A percentile compares a stretch with the other conserved stretches of the same genome.
Evolutionary conservation across 208 protist species (phyloP).

Genomic region (Naegleria fowleri): DNA sequence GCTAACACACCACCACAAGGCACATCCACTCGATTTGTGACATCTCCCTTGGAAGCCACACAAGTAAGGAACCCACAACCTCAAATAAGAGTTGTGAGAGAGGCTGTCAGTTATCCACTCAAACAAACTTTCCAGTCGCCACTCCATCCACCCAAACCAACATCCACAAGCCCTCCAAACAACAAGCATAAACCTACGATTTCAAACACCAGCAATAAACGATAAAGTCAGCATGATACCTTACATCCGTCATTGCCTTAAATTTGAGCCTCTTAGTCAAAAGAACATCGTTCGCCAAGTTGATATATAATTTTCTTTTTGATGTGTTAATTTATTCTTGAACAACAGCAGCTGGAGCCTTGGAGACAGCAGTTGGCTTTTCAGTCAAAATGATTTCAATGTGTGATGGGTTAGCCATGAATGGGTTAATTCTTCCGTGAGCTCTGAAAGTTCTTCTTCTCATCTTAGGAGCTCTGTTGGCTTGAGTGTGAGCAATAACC

Average conservation of each 20-base stretch:
- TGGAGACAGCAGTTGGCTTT: not conserved
- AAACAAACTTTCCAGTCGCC: not conserved
- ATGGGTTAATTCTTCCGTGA: constrained; percentile 77
- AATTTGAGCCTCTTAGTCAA: too few species aligned
- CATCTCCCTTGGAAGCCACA: not conserved
- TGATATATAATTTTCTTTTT: not conserved
- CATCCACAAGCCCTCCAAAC: not conserved
- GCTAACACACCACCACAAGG: not conserved
- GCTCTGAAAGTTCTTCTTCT: constrained; percentile 87
- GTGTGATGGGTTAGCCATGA: not conserved
- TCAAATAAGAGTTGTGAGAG: not conserved
- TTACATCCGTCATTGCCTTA: too few species aligned
- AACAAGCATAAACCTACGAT: not conserved
- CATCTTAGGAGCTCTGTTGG: constrained; percentile 74
- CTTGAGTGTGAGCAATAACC: constrained; percentile 82
- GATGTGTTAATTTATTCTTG: not conserved
- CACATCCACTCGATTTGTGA: not conserved
- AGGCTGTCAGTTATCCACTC: not conserved
- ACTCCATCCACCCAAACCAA: not conserved
- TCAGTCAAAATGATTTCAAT: constrained; percentile 19
- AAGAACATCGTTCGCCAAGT: too few species aligned
- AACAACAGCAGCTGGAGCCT: not conserved
- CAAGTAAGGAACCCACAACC: not conserved
- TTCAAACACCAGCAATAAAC: not conserved
- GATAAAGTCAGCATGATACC: not conserved